A percentile compares a stretch with the other conserved stretches of the same genome.
Conservation (phyloP, 129 eudicot genomes). For the Heracleum sosnowskyi region DNA sequence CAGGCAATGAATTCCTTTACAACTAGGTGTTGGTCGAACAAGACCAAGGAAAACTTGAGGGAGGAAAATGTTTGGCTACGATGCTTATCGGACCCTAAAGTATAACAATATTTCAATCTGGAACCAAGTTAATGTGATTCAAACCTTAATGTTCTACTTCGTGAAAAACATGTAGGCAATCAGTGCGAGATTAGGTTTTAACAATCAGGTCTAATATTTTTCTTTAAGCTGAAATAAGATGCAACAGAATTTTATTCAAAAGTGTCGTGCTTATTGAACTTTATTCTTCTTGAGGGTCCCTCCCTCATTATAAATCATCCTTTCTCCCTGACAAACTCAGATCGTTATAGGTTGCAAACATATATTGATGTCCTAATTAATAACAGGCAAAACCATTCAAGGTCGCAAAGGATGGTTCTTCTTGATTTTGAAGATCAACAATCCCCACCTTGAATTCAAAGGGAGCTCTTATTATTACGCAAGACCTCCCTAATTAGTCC, state of each 20-base stretch:
- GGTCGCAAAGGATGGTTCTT: conserved; percentile 66
- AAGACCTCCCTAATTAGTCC: not conserved
- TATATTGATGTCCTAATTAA: conserved; percentile 67
- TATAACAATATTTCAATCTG: not conserved
- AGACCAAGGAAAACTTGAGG: not conserved
- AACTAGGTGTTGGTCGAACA: not conserved
- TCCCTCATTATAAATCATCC: conserved; percentile 76
- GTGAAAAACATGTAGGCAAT: not conserved
- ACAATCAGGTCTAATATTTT: not conserved
- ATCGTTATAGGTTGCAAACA: too few species aligned
- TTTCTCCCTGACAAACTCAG: conserved; percentile 72
- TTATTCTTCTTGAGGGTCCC: conserved; percentile 83
- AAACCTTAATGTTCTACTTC: not conserved
- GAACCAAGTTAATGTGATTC: not conserved
- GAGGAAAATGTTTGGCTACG: not conserved
- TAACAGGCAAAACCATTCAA: conserved; percentile 67
- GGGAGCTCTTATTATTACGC: not conserved
- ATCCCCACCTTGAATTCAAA: conserved; percentile 28
- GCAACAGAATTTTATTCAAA: conserved; percentile 61
- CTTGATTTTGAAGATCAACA: conserved; percentile 47
- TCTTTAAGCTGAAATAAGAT: conserved; percentile 6
- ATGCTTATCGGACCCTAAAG: not conserved
- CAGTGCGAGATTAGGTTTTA: not conserved
- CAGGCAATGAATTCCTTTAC: not conserved
- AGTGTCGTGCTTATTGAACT: conserved; percentile 52